phyloP scores from a whole-genome alignment of 225 moss, liverwort and hornwort genomes.

The Anthoceros angustus region DNA sequence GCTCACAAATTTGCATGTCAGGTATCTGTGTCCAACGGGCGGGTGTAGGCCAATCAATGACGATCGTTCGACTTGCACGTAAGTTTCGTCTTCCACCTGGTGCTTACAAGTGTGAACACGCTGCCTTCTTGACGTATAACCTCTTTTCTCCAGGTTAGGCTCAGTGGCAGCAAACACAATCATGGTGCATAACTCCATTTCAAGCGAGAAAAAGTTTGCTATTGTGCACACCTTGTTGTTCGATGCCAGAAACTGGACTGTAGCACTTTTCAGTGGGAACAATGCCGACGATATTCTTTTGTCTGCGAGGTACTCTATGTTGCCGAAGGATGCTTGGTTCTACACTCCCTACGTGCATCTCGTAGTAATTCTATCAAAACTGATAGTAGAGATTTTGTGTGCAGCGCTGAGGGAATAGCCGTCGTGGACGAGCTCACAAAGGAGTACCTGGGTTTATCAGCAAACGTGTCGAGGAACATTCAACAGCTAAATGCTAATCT shows the following conservation, averaged over 20 bases:
- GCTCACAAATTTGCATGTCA: not conserved
- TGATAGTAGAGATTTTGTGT: not conserved
- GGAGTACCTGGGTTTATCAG: conserved; percentile 15
- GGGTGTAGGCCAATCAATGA: conserved; percentile 21
- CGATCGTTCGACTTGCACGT: conserved; percentile 19
- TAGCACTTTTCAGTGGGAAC: conserved; percentile 15
- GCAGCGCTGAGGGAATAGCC: conserved; percentile 18
- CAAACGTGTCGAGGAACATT: conserved; percentile 9
- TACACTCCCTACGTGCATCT: not conserved
- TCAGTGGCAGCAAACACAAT: conserved; percentile 18
- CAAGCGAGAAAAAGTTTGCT: conserved; percentile 3
- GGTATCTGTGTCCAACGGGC: conserved; percentile 24
- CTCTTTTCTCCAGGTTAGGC: conserved; percentile 11
- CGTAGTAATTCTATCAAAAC: not conserved
- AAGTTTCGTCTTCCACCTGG: conserved; percentile 6
- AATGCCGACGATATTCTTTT: conserved; percentile 21
- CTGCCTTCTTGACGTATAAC: not conserved
- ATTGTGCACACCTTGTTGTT: conserved; percentile 7
- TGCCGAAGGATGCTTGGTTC: not conserved
- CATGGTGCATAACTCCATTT: conserved; percentile 17
- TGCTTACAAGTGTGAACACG: not conserved
- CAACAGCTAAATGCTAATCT: conserved; percentile 10
- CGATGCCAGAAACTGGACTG: conserved; percentile 17
- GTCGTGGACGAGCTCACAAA: conserved; percentile 16
- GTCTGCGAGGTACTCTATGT: conserved; percentile 14